phyloP scores from a whole-genome alignment of 2,329 filamentous ascomycete species.

The Pyrenochaeta sp. region DNA sequence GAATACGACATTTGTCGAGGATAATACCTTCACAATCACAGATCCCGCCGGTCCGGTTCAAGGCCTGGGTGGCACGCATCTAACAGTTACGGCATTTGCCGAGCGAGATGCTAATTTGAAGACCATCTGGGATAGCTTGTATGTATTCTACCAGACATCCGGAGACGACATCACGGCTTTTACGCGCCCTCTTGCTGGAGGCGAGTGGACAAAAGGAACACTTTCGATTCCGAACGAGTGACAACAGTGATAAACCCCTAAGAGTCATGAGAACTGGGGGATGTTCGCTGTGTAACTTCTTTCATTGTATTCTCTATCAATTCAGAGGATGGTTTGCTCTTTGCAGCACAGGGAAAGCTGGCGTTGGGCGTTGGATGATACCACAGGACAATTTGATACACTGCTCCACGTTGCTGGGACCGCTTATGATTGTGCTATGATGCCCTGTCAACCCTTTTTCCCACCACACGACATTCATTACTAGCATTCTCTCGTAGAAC shows the following conservation, averaged over 20 bases:
- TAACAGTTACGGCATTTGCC: constrained; percentile 49
- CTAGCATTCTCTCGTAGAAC: too few relatives aligned
- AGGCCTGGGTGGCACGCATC: constrained; percentile 51
- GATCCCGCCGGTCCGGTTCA: constrained; percentile 33
- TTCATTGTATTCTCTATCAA: not conserved
- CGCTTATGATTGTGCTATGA: not conserved
- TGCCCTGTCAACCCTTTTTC: not conserved
- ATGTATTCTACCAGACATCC: constrained; percentile 43
- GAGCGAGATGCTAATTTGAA: constrained; percentile 26
- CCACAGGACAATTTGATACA: not conserved
- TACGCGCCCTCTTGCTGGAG: constrained; percentile 29
- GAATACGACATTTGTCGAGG: constrained; percentile 44
- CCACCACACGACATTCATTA: not conserved
- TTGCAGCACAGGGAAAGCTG: not conserved
- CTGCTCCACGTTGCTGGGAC: not conserved
- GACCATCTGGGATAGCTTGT: constrained; percentile 36
- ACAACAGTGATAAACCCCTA: not conserved
- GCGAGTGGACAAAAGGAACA: constrained; percentile 39
- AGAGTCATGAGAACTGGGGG: not conserved
- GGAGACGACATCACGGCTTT: constrained; percentile 44
- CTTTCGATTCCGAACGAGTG: constrained; percentile 35
- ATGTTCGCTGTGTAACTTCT: not conserved
- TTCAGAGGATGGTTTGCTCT: not conserved
- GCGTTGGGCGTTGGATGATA: not conserved
- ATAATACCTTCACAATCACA: constrained; percentile 45